These are phyloP conservation scores for Aphanoascus verrucosus DNA, from an alignment of 2,329 filamentous ascomycete species.

Conservation along the genomic window DNA sequence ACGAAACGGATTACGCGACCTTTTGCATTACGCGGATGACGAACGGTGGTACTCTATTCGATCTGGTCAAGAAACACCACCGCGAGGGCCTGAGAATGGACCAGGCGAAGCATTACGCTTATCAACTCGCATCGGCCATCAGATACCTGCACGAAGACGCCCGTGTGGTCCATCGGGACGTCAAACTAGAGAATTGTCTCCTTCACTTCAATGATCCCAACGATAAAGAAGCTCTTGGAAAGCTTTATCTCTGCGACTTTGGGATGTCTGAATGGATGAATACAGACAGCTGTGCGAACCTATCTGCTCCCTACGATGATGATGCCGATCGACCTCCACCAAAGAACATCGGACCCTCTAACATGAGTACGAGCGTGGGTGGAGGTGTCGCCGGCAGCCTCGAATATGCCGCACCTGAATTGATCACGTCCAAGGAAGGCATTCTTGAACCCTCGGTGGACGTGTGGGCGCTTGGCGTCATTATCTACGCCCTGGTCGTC, in stretches of 20 bases:
- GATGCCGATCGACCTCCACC: conserved; percentile 38
- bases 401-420: conserved; percentile 43
- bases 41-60: conserved; percentile 54
- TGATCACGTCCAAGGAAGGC: conserved; percentile 32
- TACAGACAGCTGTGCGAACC: conserved; percentile 43
- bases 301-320: conserved; percentile 41
- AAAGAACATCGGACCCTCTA: conserved; percentile 44
- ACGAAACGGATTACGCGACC: conserved; percentile 57
- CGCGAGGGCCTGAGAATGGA: conserved; percentile 42
- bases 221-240: conserved; percentile 36
- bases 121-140: conserved; percentile 53
- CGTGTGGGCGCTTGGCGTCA: conserved; percentile 57
- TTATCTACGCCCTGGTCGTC: conserved; percentile 50
- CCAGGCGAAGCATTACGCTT: conserved; percentile 50
- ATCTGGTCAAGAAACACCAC: conserved; percentile 48
- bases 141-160: conserved; percentile 59
- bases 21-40: conserved; percentile 58
- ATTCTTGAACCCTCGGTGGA: conserved; percentile 47
- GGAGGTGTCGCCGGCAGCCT: conserved; percentile 54
- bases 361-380: conserved; percentile 47
- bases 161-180: conserved; percentile 54
- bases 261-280: conserved; percentile 58
- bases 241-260: conserved; percentile 56
- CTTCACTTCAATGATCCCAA: conserved; percentile 37
- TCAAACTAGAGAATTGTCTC: conserved; percentile 60